A percentile compares a stretch with the other conserved stretches of the same genome.
These are phyloP conservation scores for Trametes cinnabarina DNA, from an alignment of 768 basidiomycete species.

Conservation along the genomic window DNA sequence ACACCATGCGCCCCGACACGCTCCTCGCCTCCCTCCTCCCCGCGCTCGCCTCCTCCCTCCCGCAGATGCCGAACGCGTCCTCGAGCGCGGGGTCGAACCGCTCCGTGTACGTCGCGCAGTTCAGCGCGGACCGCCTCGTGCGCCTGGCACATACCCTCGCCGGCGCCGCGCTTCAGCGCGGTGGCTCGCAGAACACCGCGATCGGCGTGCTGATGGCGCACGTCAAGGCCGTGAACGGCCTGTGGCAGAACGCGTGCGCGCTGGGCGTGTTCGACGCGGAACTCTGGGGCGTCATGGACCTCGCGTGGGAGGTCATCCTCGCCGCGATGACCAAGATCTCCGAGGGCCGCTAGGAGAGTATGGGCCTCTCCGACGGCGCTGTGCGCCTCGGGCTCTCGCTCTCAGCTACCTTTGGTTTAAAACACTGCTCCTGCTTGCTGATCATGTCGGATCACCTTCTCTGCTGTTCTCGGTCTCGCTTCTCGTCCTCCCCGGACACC, in stretches of 20 bases:
- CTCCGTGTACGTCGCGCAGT: constrained; percentile 25
- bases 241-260: constrained; percentile 51
- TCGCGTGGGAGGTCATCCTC: constrained; percentile 50
- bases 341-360: constrained; percentile 13
- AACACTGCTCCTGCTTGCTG: not conserved
- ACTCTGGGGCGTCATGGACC: constrained; percentile 48
- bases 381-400: not conserved
- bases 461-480: not conserved
- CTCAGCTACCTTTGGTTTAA: not conserved
- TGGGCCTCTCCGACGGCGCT: not conserved
- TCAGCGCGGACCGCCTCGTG: constrained; percentile 24
- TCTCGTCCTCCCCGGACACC: not conserved
- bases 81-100: constrained; percentile 10
- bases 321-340: constrained; percentile 35
- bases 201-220: constrained; percentile 35
- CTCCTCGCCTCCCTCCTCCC: constrained; percentile 52
- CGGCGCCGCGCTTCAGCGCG: constrained; percentile 22
- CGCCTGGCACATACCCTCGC: constrained; percentile 30
- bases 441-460: too few species aligned
- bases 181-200: constrained; percentile 27
- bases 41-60: constrained; percentile 25
- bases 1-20: constrained; percentile 52
- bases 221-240: constrained; percentile 39
- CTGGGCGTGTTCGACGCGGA: constrained; percentile 49
- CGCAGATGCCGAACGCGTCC: constrained; percentile 10